Evolutionary conservation across 2,329 filamentous ascomycete species (phyloP).

Genomic region (Hypoxylon sp.): DNA sequence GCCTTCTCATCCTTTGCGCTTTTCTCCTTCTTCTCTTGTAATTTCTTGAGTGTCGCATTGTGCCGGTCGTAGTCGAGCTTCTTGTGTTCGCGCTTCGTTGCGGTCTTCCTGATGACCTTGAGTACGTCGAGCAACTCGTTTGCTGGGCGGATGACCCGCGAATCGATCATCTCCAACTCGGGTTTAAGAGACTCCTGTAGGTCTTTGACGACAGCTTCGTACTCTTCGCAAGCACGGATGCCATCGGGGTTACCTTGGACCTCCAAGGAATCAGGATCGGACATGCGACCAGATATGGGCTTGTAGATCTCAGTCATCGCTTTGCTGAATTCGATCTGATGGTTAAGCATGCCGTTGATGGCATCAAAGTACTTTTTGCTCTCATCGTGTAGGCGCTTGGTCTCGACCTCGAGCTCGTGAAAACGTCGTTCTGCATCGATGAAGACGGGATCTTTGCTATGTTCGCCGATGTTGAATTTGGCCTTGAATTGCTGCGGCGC

Average conservation of each 20-base stretch:
- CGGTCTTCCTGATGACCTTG: constrained; percentile 92
- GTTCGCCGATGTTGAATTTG: constrained; percentile 95
- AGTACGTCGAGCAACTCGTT: constrained; percentile 95
- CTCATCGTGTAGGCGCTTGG: constrained; percentile 94
- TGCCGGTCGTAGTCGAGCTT: constrained; percentile 96
- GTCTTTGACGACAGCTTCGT: constrained; percentile 90
- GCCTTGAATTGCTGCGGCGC: constrained; percentile 93
- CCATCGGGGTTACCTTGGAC: constrained; percentile 92
- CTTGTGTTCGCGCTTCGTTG: constrained; percentile 94
- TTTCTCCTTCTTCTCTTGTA: constrained; percentile 98
- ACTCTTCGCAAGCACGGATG: constrained; percentile 95
- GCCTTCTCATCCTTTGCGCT: constrained; percentile 97
- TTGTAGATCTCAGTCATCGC: constrained; percentile 98
- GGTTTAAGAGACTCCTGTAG: constrained; percentile 89
- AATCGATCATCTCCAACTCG: constrained; percentile 98
- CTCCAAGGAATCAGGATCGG: constrained; percentile 87
- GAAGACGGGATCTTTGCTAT: constrained; percentile 95
- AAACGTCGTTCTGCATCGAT: constrained; percentile 95
- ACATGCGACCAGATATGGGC: constrained; percentile 95
- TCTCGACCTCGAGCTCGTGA: constrained; percentile 93
- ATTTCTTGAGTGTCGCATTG: constrained; percentile 86
- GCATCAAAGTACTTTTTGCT: constrained; percentile 97
- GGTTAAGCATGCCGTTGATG: constrained; percentile 97
- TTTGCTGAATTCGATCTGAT: constrained; percentile 98
- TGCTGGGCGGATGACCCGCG: constrained; percentile 89